These are phyloP conservation scores for Mrakia blollopis DNA, from an alignment of 768 basidiomycete genomes.

Conservation along the genomic window DNA sequence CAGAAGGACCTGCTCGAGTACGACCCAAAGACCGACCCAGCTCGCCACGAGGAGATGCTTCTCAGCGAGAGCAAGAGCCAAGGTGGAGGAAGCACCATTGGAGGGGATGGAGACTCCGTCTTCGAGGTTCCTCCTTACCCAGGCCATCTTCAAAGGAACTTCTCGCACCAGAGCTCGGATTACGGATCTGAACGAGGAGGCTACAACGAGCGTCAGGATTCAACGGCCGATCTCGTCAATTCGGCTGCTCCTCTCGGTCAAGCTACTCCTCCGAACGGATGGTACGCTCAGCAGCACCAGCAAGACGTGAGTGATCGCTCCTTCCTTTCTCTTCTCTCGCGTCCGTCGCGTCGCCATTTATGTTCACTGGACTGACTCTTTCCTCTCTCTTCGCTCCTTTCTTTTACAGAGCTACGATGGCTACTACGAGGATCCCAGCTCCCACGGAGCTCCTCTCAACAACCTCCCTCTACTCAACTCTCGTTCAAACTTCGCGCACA, in stretches of 20 bases:
- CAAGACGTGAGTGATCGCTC: background rate
- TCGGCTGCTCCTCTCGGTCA: conserved; percentile 18
- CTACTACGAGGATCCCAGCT: background rate
- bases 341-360: no score
- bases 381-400: background rate
- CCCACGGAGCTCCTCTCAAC: background rate
- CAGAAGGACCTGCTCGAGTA: conserved; percentile 26
- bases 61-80: background rate
- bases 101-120: conserved; percentile 23
- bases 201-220: background rate
- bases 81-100: conserved; percentile 7
- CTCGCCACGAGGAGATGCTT: background rate
- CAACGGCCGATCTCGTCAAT: conserved; percentile 24
- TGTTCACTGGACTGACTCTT: background rate
- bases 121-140: conserved; percentile 8
- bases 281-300: conserved; percentile 3
- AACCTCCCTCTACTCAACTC: conserved; percentile 7
- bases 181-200: background rate
- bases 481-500: background rate
- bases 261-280: background rate
- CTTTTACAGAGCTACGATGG: background rate
- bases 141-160: background rate
- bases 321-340: background rate
- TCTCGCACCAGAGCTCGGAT: conserved; percentile 2
- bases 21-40: conserved; percentile 19